Evolutionary conservation across 441 rosid genomes (phyloP).

Genomic region (Bruguiera hainesii): DNA sequence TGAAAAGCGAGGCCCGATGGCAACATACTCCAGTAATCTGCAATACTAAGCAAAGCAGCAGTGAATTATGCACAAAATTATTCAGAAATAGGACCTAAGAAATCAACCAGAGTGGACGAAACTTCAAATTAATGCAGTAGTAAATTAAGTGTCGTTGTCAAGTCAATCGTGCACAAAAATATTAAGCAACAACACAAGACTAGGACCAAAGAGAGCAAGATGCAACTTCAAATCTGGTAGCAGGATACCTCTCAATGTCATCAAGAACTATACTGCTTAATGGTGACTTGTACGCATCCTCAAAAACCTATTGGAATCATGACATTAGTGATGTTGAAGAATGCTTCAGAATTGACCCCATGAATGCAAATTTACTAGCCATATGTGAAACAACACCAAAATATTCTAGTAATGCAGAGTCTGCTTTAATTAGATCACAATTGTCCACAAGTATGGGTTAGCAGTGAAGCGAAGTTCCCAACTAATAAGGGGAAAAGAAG

Average conservation of each 20-base stretch:
- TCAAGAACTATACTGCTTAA: constrained; percentile 92
- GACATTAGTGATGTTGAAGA: constrained; percentile 5
- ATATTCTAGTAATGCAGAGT: constrained; percentile 6
- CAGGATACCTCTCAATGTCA: constrained; percentile 80
- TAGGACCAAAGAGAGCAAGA: not conserved
- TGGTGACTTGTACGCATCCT: constrained; percentile 98
- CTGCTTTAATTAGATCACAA: constrained; percentile 1
- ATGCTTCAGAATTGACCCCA: constrained; percentile 3
- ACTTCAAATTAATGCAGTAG: no score
- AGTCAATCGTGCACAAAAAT: no score
- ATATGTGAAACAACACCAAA: constrained; percentile 9
- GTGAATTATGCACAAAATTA: not conserved
- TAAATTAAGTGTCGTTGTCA: no score
- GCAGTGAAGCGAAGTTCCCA: not conserved
- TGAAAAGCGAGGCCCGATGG: constrained; percentile 96
- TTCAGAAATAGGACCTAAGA: not conserved
- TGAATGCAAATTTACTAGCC: constrained; percentile 10
- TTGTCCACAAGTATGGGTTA: not conserved
- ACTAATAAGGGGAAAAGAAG: not conserved
- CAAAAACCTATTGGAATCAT: constrained; percentile 63
- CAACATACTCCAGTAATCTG: constrained; percentile 87
- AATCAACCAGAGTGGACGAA: no score
- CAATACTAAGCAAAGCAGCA: constrained; percentile 20
- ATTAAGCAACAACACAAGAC: not conserved
- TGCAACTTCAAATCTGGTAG: not conserved